Evolutionary conservation across 2,329 filamentous ascomycete species (phyloP).

Genomic region (Fusarium sp.): DNA sequence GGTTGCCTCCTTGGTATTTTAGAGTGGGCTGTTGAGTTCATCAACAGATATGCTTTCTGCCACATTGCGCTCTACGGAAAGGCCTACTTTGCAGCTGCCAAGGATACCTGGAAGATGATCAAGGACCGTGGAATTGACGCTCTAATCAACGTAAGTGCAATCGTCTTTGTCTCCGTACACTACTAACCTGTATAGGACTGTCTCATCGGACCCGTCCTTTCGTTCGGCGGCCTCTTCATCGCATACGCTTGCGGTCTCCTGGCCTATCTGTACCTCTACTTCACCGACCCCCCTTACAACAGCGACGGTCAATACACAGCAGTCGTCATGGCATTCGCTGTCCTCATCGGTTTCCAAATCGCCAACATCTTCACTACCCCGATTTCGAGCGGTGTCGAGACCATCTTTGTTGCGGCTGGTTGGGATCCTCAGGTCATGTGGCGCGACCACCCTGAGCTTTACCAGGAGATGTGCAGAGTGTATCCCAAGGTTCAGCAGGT

Average conservation of each 20-base stretch:
- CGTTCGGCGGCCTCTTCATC: conserved; percentile 83
- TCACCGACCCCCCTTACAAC: conserved; percentile 85
- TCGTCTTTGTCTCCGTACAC: rapidly evolving
- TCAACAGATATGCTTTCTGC: conserved; percentile 92
- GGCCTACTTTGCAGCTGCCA: conserved; percentile 84
- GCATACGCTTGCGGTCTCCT: conserved; percentile 84
- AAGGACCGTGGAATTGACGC: conserved; percentile 91
- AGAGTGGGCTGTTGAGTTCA: conserved; percentile 86
- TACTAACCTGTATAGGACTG: conserved; percentile 66
- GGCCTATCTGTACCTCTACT: conserved; percentile 86
- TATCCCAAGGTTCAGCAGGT: conserved; percentile 86
- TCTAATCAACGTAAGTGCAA: conserved; percentile 71
- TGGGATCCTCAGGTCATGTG: conserved; percentile 80
- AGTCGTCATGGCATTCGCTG: conserved; percentile 84
- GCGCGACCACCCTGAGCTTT: conserved; percentile 83
- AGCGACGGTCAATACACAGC: conserved; percentile 72
- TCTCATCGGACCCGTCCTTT: conserved; percentile 77
- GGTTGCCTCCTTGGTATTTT: conserved; percentile 80
- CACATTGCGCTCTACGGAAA: conserved; percentile 95
- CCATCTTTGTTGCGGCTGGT: conserved; percentile 83
- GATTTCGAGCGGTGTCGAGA: conserved; percentile 87
- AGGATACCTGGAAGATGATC: conserved; percentile 91
- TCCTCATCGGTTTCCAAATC: conserved; percentile 90
- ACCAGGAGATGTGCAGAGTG: conserved; percentile 78
- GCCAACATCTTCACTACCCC: conserved; percentile 91